phyloP scores from a whole-genome alignment of 208 protist species.

The Trypanosoma grayi region DNA sequence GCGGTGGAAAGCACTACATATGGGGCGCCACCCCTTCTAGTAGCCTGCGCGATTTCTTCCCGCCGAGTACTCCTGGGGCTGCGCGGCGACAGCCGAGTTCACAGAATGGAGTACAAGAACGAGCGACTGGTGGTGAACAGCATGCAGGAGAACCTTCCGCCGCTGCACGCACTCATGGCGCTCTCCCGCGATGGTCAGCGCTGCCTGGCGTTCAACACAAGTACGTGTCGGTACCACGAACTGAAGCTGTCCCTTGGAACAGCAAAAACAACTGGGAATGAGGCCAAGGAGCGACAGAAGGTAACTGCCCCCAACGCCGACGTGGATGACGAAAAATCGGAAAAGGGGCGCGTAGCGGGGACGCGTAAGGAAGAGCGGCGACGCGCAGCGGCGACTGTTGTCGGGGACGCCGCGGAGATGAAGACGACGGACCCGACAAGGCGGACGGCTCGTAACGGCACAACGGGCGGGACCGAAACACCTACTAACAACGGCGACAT shows the following conservation, averaged over 20 bases:
- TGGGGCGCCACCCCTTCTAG: neutral
- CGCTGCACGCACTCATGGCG: slow-evolving; percentile 1
- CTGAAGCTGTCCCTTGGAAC: slow-evolving; percentile 11
- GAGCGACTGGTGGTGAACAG: slow-evolving; percentile 20
- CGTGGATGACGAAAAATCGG: no score
- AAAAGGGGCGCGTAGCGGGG: neutral
- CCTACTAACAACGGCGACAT: neutral
- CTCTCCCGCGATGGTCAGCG: slow-evolving; percentile 22
- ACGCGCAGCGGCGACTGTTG: no score
- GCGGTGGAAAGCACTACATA: neutral
- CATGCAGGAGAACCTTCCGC: slow-evolving; percentile 18
- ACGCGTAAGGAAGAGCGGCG: no score
- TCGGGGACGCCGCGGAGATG: no score
- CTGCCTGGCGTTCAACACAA: slow-evolving; percentile 7
- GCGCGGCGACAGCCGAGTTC: slow-evolving; percentile 10
- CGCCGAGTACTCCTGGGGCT: slow-evolving; percentile 31
- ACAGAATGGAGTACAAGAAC: slow-evolving; percentile 36
- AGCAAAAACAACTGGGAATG: neutral
- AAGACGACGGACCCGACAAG: no score
- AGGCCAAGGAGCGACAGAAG: slow-evolving; percentile 1
- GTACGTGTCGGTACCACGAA: slow-evolving; percentile 8
- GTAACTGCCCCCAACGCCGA: no score
- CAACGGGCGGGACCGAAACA: no score
- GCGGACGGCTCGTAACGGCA: no score
- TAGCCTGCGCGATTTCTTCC: slow-evolving; percentile 32